Evolutionary conservation across 345 rosid genomes (phyloP).

Genomic region (Hibiscus tridactylites): DNA sequence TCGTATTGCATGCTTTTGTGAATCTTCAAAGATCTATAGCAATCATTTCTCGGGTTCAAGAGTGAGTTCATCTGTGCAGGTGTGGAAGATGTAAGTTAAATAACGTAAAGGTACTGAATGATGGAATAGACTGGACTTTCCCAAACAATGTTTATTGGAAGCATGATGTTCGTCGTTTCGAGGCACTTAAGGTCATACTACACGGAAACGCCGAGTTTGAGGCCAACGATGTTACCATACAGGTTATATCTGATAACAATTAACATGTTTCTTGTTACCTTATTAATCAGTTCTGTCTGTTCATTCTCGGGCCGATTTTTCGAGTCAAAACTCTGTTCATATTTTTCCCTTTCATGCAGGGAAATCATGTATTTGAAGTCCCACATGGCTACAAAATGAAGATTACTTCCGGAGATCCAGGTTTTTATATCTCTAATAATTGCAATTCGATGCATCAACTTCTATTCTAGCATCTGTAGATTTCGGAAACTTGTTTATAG

Average conservation of each 20-base stretch:
- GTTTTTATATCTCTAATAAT: slow-evolving; percentile 20
- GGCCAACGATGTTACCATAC: slow-evolving; percentile 58
- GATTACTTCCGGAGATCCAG: slow-evolving; percentile 53
- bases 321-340: neutral
- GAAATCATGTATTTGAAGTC: slow-evolving; percentile 78
- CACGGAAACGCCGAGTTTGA: slow-evolving; percentile 94
- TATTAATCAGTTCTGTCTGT: neutral
- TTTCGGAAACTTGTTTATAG: neutral
- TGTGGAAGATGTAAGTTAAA: slow-evolving; percentile 81
- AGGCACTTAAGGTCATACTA: slow-evolving; percentile 55
- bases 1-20: slow-evolving; percentile 1
- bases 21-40: neutral
- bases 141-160: slow-evolving; percentile 77
- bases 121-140: slow-evolving; percentile 74
- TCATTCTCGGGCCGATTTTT: neutral
- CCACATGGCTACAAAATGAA: slow-evolving; percentile 70
- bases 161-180: slow-evolving; percentile 60
- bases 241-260: slow-evolving; percentile 33
- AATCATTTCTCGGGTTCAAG: slow-evolving; percentile 5
- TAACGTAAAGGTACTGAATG: slow-evolving; percentile 62
- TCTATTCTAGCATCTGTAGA: neutral
- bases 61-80: slow-evolving; percentile 27
- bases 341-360: slow-evolving; percentile 32
- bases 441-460: neutral
- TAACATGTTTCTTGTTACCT: neutral